Percentiles rank a stretch among this genome's conserved stretches.
phyloP scores from a whole-genome alignment of 2,329 filamentous ascomycete species.

The Nemania serpens region DNA sequence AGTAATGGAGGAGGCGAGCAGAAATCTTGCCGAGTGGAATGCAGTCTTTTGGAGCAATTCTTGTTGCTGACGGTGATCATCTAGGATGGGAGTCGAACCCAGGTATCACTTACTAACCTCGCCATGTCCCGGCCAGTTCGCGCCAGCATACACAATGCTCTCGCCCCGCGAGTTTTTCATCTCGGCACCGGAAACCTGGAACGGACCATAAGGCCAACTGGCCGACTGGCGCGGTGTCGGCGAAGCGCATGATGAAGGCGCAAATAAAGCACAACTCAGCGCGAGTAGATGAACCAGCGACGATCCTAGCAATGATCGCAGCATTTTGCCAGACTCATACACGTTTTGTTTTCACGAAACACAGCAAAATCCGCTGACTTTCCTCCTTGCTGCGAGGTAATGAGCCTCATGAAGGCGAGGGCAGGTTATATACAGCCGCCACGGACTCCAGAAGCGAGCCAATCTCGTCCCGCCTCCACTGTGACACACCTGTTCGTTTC shows the following conservation, averaged over 20 bases:
- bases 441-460: constrained; percentile 16
- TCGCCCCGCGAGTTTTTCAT: constrained; percentile 50
- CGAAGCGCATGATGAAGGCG: constrained; percentile 29
- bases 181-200: constrained; percentile 48
- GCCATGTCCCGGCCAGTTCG: constrained; percentile 65
- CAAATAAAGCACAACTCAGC: constrained; percentile 30
- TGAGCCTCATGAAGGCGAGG: neutral
- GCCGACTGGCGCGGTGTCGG: constrained; percentile 26
- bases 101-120: constrained; percentile 50
- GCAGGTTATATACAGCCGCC: constrained; percentile 4
- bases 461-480: constrained; percentile 19
- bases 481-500: constrained; percentile 1
- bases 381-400: neutral
- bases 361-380: constrained; percentile 4
- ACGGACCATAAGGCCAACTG: constrained; percentile 40
- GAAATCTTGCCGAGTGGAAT: neutral
- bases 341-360: neutral
- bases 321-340: constrained; percentile 24
- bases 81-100: neutral
- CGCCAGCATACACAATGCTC: constrained; percentile 56
- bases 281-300: constrained; percentile 36
- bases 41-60: too few species aligned
- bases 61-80: neutral
- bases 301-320: constrained; percentile 21
- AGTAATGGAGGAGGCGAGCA: neutral